These are phyloP conservation scores for Beauveria sp. DNA, from an alignment of 2,329 filamentous ascomycete genomes.

Conservation along the genomic window DNA sequence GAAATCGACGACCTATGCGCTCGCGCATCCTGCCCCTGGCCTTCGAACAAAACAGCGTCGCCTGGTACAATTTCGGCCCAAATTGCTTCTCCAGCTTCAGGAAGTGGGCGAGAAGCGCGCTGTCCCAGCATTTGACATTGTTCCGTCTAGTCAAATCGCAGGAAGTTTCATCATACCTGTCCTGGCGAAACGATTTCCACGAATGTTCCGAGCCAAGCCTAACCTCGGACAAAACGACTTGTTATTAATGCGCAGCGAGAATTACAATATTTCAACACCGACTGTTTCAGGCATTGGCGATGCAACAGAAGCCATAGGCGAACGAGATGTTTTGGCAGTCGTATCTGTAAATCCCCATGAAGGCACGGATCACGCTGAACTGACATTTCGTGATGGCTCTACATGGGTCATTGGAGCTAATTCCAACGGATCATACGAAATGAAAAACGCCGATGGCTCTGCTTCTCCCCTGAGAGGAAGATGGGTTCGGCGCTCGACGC, in stretches of 20 bases:
- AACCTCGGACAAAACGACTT: constrained; percentile 62
- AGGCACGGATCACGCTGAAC: constrained; percentile 50
- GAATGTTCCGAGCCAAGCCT: constrained; percentile 55
- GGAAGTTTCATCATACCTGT: constrained; percentile 49
- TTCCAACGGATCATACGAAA: constrained; percentile 56
- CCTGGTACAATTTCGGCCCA: constrained; percentile 59
- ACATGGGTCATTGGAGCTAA: constrained; percentile 49
- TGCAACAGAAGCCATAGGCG: constrained; percentile 38
- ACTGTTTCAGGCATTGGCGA: constrained; percentile 29
- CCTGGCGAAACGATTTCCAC: constrained; percentile 53
- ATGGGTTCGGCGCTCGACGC: constrained; percentile 52
- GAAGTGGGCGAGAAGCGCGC: constrained; percentile 55
- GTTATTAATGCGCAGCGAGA: constrained; percentile 62
- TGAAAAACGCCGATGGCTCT: constrained; percentile 50
- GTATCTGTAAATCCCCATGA: constrained; percentile 51
- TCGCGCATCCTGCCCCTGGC: constrained; percentile 60
- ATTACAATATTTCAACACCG: constrained; percentile 39
- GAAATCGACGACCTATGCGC: constrained; percentile 54
- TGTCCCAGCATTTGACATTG: constrained; percentile 63
- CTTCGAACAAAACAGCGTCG: constrained; percentile 54
- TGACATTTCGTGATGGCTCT: constrained; percentile 57
- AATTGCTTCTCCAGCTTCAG: constrained; percentile 65
- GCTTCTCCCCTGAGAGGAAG: constrained; percentile 55
- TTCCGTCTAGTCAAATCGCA: constrained; percentile 56
- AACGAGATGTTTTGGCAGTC: constrained; percentile 55